Percentiles rank a stretch among this genome's conserved stretches.
Evolutionary conservation across 225 moss, liverwort and hornwort species (phyloP).

Genomic region (Climacium dendroides): DNA sequence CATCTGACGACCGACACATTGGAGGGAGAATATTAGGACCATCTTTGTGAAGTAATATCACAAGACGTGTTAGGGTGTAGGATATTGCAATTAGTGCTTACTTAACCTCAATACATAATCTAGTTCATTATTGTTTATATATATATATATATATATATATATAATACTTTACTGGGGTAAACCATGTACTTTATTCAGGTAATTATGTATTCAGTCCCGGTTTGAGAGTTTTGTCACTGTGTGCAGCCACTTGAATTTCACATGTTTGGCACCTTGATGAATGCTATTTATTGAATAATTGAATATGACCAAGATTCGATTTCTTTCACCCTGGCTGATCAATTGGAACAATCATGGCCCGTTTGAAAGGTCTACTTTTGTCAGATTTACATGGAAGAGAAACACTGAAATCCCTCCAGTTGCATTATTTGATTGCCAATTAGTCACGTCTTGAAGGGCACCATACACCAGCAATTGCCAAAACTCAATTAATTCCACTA

Average conservation of each 20-base stretch:
- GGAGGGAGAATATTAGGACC: not conserved
- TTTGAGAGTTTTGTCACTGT: not conserved
- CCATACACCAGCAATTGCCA: not conserved
- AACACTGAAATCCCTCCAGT: not conserved
- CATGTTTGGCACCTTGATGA: not conserved
- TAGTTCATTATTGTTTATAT: not conserved
- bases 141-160: no score
- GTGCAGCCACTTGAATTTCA: not conserved
- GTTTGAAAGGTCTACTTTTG: not conserved
- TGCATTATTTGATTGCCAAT: not conserved
- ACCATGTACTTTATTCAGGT: not conserved
- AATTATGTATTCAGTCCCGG: not conserved
- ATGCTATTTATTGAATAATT: not conserved
- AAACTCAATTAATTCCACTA: not conserved
- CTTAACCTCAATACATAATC: not conserved
- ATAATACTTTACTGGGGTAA: not conserved
- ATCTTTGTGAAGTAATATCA: not conserved
- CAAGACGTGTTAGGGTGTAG: not conserved
- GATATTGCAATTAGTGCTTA: not conserved
- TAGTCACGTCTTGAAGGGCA: not conserved
- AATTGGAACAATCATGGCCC: not conserved
- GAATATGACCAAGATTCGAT: not conserved
- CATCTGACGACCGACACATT: not conserved
- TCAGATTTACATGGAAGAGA: not conserved
- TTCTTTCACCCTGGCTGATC: not conserved